A percentile compares a stretch with the other conserved stretches of the same genome.
These are phyloP conservation scores for Sugiyamaella xylanicola DNA, from an alignment of 1,139 yeast species.

Conservation along the genomic window DNA sequence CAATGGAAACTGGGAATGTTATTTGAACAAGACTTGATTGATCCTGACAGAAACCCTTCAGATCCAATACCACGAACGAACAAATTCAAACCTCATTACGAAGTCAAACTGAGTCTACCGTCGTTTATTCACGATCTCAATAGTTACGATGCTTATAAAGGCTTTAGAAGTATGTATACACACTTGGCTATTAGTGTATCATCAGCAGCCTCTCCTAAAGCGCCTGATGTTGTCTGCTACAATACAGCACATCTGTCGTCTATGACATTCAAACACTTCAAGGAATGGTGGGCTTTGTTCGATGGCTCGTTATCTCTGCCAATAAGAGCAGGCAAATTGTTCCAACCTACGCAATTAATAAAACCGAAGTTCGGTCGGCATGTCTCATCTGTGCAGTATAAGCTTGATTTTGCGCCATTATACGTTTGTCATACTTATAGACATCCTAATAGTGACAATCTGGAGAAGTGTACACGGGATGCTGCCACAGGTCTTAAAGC, in stretches of 20 bases:
- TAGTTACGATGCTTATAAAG: conserved; percentile 71
- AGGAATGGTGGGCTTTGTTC: conserved; percentile 81
- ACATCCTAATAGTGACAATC: conserved; percentile 52
- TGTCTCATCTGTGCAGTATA: conserved; percentile 78
- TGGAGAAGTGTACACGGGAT: conserved; percentile 51
- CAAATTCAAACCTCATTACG: conserved; percentile 69
- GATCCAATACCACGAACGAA: conserved; percentile 47
- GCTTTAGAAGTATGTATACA: conserved; percentile 75
- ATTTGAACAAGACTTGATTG: conserved; percentile 47
- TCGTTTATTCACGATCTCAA: conserved; percentile 50
- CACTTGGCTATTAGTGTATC: conserved; percentile 75
- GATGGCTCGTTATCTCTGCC: conserved; percentile 74
- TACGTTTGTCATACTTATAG: conserved; percentile 71
- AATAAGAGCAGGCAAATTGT: conserved; percentile 69
- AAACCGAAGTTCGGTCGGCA: conserved; percentile 74
- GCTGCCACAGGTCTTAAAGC: conserved; percentile 82
- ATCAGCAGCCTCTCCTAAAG: conserved; percentile 43
- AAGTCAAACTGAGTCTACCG: conserved; percentile 66
- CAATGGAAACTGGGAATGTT: conserved; percentile 54
- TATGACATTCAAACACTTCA: conserved; percentile 64
- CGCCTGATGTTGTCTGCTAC: conserved; percentile 42
- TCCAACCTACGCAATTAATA: conserved; percentile 48
- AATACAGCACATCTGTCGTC: conserved; percentile 83
- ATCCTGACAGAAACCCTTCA: conserved; percentile 10
- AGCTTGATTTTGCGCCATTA: conserved; percentile 70